A percentile compares a stretch with the other conserved stretches of the same genome.
phyloP scores from a whole-genome alignment of 164 flowering plant species.

The Malania oleifera region DNA sequence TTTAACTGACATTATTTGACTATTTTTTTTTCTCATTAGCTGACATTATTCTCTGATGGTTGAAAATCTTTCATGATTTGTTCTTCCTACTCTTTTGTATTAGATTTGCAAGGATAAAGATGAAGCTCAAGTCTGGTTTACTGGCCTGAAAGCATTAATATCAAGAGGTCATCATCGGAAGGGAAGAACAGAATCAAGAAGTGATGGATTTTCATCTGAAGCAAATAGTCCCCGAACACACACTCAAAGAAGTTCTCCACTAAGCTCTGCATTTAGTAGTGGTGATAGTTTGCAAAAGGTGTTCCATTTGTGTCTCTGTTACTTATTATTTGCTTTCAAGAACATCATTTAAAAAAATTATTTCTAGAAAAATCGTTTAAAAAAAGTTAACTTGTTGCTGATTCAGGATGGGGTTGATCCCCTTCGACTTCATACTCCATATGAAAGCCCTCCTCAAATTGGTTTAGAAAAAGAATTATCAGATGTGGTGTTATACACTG shows the following conservation, averaged over 20 bases:
- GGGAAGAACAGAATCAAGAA: slow-evolving; percentile 8
- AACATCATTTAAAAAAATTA: background rate
- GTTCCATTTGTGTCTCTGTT: background rate
- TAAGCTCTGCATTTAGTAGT: slow-evolving; percentile 6
- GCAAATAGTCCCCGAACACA: slow-evolving; percentile 4
- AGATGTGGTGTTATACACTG: background rate
- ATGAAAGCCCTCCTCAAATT: slow-evolving; percentile 8
- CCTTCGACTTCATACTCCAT: slow-evolving; percentile 1
- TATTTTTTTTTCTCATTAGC: background rate
- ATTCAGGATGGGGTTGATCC: slow-evolving; percentile 3
- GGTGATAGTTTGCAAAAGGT: slow-evolving; percentile 5
- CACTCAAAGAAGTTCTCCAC: slow-evolving; percentile 9
- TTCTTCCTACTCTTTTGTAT: background rate
- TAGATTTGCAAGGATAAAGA: slow-evolving; percentile 10
- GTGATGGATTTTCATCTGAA: slow-evolving; percentile 10
- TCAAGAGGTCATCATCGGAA: background rate
- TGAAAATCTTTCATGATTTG: background rate
- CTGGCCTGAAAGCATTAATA: slow-evolving; percentile 7
- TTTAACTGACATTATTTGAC: background rate
- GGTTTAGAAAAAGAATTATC: background rate
- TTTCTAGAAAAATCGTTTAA: background rate
- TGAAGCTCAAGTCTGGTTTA: slow-evolving; percentile 9
- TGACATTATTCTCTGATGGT: background rate
- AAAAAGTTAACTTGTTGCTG: background rate
- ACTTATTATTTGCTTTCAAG: background rate